A percentile compares a stretch with the other conserved stretches of the same genome.
Conservation (phyloP, 306 rosid genomes). For the Glycine soja region DNA sequence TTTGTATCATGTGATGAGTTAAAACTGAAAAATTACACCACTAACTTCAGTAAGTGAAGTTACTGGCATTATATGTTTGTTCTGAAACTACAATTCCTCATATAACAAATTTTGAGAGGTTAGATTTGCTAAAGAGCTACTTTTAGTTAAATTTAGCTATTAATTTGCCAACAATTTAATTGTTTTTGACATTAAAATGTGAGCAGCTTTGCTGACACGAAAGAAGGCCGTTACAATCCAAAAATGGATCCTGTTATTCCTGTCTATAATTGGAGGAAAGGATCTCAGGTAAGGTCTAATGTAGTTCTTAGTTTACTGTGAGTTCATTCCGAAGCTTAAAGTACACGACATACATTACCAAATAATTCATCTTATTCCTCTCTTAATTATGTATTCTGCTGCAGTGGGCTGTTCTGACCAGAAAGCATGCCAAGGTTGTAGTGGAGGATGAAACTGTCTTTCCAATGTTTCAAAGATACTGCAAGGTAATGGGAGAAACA, state of each 20-base stretch:
- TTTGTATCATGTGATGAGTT: background rate
- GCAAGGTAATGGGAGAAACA: conserved; percentile 65
- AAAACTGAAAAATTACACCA: background rate
- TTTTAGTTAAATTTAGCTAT: background rate
- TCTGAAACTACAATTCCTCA: background rate
- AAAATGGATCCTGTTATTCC: conserved; percentile 91
- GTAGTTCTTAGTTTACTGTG: conserved; percentile 23
- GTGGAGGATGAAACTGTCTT: conserved; percentile 76
- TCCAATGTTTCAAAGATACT: conserved; percentile 81
- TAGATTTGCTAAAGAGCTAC: background rate
- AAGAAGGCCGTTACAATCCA: conserved; percentile 97
- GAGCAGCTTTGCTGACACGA: conserved; percentile 93
- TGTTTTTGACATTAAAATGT: conserved; percentile 37
- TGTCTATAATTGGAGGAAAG: conserved; percentile 93
- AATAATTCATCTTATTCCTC: conserved; percentile 43
- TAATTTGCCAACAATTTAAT: conserved; percentile 28
- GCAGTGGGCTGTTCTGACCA: conserved; percentile 92
- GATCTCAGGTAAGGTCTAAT: conserved; percentile 80
- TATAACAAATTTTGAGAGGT: background rate
- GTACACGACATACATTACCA: conserved; percentile 12
- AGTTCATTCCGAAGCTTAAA: conserved; percentile 37
- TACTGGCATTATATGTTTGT: background rate
- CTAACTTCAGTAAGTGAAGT: conserved; percentile 15
- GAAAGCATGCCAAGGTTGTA: conserved; percentile 90
- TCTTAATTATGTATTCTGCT: conserved; percentile 40